phyloP scores from a whole-genome alignment of 2,329 filamentous ascomycete genomes.

The Penicillium sp. region DNA sequence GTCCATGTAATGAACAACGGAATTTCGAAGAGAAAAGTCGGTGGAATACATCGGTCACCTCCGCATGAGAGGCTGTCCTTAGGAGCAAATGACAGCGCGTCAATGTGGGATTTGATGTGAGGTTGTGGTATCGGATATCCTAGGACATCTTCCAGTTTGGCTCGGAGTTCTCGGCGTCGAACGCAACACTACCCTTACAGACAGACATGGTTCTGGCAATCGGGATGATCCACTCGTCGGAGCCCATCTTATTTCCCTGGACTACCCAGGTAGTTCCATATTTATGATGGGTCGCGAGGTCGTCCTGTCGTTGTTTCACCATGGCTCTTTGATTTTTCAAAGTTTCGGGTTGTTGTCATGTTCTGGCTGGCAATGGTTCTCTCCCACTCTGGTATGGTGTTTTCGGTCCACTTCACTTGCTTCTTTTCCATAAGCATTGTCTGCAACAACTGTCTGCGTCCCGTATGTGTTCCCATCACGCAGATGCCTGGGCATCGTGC shows the following conservation, averaged over 20 bases:
- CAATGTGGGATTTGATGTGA: slow-evolving; percentile 11
- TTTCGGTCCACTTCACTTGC: slow-evolving; percentile 15
- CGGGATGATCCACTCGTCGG: slow-evolving; percentile 51
- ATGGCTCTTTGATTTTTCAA: slow-evolving; percentile 29
- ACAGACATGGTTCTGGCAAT: slow-evolving; percentile 37
- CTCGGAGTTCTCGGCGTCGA: slow-evolving; percentile 25
- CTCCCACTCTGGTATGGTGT: slow-evolving; percentile 15
- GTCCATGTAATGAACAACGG: slow-evolving; percentile 38
- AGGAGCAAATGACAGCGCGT: slow-evolving; percentile 34
- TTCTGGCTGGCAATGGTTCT: slow-evolving; percentile 31
- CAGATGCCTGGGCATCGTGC: slow-evolving; percentile 32
- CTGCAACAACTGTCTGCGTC: too few relatives aligned
- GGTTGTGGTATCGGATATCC: slow-evolving; percentile 14
- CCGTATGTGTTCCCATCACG: slow-evolving; percentile 47
- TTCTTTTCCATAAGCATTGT: slow-evolving; percentile 9
- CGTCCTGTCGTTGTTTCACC: slow-evolving; percentile 37
- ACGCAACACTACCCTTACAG: slow-evolving; percentile 41
- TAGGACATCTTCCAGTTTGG: slow-evolving; percentile 17
- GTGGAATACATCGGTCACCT: slow-evolving; percentile 49
- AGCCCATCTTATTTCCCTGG: slow-evolving; percentile 39
- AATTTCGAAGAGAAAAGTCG: slow-evolving; percentile 44
- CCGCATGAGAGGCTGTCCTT: slow-evolving; percentile 45
- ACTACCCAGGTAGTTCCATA: slow-evolving; percentile 24
- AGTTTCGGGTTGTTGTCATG: slow-evolving; percentile 34
- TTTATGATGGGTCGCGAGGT: slow-evolving; percentile 51